Base-by-base conservation (phyloP, 2,329 filamentous ascomycete species). In the Byssothecium circinans region DNA sequence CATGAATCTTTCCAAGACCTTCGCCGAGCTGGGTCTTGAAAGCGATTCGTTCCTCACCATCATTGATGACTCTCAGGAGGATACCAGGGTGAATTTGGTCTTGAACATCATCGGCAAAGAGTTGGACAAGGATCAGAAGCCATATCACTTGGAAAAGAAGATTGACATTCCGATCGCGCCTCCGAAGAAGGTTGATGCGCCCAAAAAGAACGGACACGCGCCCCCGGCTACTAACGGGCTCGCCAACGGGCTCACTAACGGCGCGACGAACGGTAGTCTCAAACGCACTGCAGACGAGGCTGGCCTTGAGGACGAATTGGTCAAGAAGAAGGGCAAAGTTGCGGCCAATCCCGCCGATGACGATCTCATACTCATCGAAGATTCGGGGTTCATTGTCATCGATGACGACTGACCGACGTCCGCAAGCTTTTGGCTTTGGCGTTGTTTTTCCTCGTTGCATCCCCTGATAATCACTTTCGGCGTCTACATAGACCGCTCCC, bases 1-100 rank as follows among this genome's bases (percentile, higher is more conserved):
- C 4, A 89, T 95, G 47, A 95, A 96, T 61, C 75, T 97, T 1
- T 71, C 78, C 1, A 95, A 90, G 75, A 91, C 87, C 51, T 79
- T 99, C 41, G 78, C 72, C 20, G 88, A 96, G 17, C 78, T 96
- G 8, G 88, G 86, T 10, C 82, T 96, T 59, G 81, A 81, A 48
- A 76, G 81, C 19, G 88, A 88, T 54, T 85, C 81, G 43, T 92
- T 95, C 67, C 72, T 97, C 54, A 95, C 89, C 0, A 76, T 97
- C 43, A 85, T 87, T n/a, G 94, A 88, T 54, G 81, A 95, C 47
- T 87, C 90, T 38, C 87, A 91, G 43, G 86, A 89, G 34, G 79
- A 86, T 39, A 80, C 87, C 0, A 85, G 88, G 50, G 86, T 96
- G 45, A 92, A 96, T 54, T 79, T 97, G 2, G 80, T 92, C 42